phyloP scores from a whole-genome alignment of 2,329 filamentous ascomycete genomes.

The Pestalotiopsis fici region DNA sequence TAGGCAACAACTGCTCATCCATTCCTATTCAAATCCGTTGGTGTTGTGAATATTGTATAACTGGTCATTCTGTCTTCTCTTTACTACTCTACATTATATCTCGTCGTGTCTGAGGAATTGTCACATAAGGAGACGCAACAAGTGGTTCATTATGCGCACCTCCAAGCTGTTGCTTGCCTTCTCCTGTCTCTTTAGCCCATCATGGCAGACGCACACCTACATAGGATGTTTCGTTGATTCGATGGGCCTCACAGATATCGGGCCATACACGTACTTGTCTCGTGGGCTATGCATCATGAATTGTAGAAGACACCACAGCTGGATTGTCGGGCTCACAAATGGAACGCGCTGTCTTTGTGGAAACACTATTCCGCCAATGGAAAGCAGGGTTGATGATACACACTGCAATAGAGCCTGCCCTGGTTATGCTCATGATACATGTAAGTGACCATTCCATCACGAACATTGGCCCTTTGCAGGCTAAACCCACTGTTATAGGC shows the following conservation, averaged over 20 bases:
- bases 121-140: too few species aligned
- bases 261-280: constrained; percentile 12
- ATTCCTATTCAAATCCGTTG: too few species aligned
- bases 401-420: constrained; percentile 16
- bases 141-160: not conserved
- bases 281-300: constrained; percentile 9
- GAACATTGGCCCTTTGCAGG: not conserved
- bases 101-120: too few species aligned
- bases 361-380: constrained; percentile 7
- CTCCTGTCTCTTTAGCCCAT: not conserved
- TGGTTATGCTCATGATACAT: constrained; percentile 15
- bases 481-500: not conserved
- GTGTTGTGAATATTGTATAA: too few species aligned
- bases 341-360: constrained; percentile 20
- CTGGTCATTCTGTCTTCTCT: too few species aligned
- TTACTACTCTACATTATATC: too few species aligned
- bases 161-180: not conserved
- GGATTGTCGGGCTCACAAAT: constrained; percentile 16
- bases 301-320: constrained; percentile 2
- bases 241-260: constrained; percentile 5
- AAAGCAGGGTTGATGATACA: constrained; percentile 12
- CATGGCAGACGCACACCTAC: constrained; percentile 3
- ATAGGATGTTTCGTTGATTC: constrained; percentile 17
- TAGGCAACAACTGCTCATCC: too few species aligned
- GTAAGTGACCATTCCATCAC: not conserved